Evolutionary conservation across 2,329 filamentous ascomycete genomes (phyloP).

Genomic region (Colletotrichum acutatum): DNA sequence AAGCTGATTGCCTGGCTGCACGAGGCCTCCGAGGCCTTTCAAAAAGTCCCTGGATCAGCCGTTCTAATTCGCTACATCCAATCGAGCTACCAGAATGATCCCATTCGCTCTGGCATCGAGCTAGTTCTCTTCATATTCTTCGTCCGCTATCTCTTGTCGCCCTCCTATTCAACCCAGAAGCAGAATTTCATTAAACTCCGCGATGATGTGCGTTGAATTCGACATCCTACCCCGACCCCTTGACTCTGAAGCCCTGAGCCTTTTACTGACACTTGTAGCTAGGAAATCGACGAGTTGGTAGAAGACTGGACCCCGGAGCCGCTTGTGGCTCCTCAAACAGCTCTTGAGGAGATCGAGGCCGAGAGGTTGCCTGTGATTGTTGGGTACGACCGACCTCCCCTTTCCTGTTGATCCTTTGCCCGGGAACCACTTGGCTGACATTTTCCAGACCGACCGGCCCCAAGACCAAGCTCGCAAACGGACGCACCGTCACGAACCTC

Average conservation of each 20-base stretch:
- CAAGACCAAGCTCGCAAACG: constrained; percentile 87
- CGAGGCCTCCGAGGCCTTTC: constrained; percentile 74
- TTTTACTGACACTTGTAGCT: constrained; percentile 41
- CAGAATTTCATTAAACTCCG: constrained; percentile 89
- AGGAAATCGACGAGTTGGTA: constrained; percentile 95
- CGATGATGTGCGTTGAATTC: constrained; percentile 69
- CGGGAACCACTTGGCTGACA: background rate
- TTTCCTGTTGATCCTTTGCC: background rate
- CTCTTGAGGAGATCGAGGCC: constrained; percentile 82
- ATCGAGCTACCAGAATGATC: constrained; percentile 97
- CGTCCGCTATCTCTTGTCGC: constrained; percentile 89
- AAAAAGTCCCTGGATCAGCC: constrained; percentile 91
- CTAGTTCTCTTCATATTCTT: constrained; percentile 95
- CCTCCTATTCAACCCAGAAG: constrained; percentile 91
- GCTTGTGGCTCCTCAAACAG: constrained; percentile 78
- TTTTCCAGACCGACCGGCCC: constrained; percentile 81
- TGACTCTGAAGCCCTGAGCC: background rate
- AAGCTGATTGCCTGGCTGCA: constrained; percentile 63
- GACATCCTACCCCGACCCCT: background rate
- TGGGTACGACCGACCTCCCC: constrained; percentile 68
- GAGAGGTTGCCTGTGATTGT: constrained; percentile 90
- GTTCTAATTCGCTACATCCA: constrained; percentile 96
- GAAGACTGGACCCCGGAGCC: constrained; percentile 98
- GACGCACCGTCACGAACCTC: constrained; percentile 91
- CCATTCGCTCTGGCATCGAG: constrained; percentile 92